A percentile compares a stretch with the other conserved stretches of the same genome.
Conservation (phyloP, 805 yeast species). For the Starmerella powellii region DNA sequence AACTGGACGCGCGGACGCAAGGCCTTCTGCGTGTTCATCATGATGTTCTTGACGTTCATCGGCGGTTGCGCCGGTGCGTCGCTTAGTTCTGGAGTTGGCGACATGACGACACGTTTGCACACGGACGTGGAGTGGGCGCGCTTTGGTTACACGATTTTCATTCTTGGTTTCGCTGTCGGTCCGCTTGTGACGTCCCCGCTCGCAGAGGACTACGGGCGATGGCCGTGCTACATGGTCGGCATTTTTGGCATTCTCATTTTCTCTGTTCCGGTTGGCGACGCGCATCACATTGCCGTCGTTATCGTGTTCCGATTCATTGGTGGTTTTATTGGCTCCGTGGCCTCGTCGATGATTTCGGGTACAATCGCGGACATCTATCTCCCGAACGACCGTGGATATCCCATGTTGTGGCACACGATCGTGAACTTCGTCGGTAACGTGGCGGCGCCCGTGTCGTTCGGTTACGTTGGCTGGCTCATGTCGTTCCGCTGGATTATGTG, state of each 20-base stretch:
- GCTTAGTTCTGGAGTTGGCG: slow-evolving; percentile 70
- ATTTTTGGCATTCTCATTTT: slow-evolving; percentile 38
- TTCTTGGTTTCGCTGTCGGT: slow-evolving; percentile 53
- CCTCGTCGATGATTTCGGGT: slow-evolving; percentile 65
- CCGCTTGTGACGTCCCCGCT: slow-evolving; percentile 48
- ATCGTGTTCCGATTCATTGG: slow-evolving; percentile 53
- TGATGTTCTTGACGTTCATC: slow-evolving; percentile 63
- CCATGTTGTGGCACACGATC: slow-evolving; percentile 53
- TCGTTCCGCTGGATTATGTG: slow-evolving; percentile 66
- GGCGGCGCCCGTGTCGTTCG: slow-evolving; percentile 50
- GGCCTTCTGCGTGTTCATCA: slow-evolving; percentile 44
- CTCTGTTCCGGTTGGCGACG: slow-evolving; percentile 34
- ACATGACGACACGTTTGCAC: slow-evolving; percentile 59
- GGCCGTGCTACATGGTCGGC: slow-evolving; percentile 32
- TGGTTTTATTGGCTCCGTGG: slow-evolving; percentile 63
- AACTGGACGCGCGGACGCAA: slow-evolving; percentile 49
- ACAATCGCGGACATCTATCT: slow-evolving; percentile 56
- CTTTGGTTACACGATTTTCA: slow-evolving; percentile 43
- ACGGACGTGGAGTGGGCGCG: slow-evolving; percentile 50
- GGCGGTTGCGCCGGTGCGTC: slow-evolving; percentile 90
- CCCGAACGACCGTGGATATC: slow-evolving; percentile 48
- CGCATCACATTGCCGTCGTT: slow-evolving; percentile 47
- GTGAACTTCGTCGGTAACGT: slow-evolving; percentile 54
- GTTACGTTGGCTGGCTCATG: slow-evolving; percentile 46
- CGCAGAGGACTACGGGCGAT: slow-evolving; percentile 47